These are phyloP conservation scores for Selaginella moellendorffii DNA, from an alignment of 75 land plant genomes.

Conservation along the genomic window DNA sequence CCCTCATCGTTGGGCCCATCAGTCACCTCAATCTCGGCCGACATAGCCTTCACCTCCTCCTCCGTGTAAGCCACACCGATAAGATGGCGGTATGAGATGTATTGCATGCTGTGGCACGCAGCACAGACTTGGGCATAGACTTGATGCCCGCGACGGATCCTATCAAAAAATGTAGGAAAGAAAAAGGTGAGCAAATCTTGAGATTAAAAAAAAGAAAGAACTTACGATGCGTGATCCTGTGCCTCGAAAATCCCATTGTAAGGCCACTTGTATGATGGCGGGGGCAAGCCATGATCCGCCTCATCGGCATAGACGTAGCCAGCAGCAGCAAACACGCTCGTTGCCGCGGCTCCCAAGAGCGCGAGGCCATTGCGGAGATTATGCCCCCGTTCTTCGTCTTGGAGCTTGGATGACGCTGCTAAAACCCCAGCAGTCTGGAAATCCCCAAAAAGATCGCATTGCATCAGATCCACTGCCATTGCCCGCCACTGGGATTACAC, in stretches of 20 bases:
- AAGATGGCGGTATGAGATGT: conserved; percentile 79
- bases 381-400: background rate
- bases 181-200: background rate
- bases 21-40: conserved; percentile 87
- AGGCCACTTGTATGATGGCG: conserved; percentile 82
- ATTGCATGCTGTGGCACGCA: conserved; percentile 87
- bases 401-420: background rate
- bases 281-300: conserved; percentile 71
- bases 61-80: conserved; percentile 96
- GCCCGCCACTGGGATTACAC: too few relatives aligned
- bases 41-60: conserved; percentile 84
- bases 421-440: background rate
- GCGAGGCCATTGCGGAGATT: conserved; percentile 33
- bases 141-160: conserved; percentile 94
- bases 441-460: too few relatives aligned
- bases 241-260: conserved; percentile 74
- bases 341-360: conserved; percentile 61
- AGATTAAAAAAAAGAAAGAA: background rate
- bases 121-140: conserved; percentile 97
- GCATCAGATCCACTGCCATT: too few relatives aligned
- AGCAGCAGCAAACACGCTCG: conserved; percentile 55
- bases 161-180: conserved; percentile 13
- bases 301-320: conserved; percentile 77
- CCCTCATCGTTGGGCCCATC: conserved; percentile 99
- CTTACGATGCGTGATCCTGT: conserved; percentile 82